Base-by-base conservation (phyloP, 495 filamentous ascomycete genomes). In the Aspergillus homomorphus region DNA sequence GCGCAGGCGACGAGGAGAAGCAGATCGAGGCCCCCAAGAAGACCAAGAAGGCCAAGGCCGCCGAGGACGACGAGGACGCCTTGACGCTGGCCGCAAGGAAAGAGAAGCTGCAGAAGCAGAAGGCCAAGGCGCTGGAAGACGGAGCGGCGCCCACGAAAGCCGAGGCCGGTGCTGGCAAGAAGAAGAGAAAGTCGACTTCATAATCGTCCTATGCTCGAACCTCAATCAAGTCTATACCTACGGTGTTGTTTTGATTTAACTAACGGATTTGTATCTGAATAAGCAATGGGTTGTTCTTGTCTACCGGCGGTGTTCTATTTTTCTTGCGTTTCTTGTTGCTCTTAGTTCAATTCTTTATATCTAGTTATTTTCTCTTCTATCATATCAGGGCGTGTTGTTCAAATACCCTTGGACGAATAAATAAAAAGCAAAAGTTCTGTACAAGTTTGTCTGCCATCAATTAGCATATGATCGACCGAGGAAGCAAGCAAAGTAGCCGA, bases 11-110 rank as follows among this genome's bases (percentile, higher is more conserved):
- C 26, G 72, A 83, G 6, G 81, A 85, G 63, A 80, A 83, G 74
- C 76, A 81, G 60, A 77, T 86, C 52, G 77, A 83, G 42, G 73
- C 73, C 26, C 74, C 80, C 54, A 87, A 88, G 75, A 83, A 84
- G 57, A 80, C 69, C 20, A 75, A 78, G 66, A 78, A 77, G 69
- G 59, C 68, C 55, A 75, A 78, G 66, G 64, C 73, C 22, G 66
- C 69, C 22, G 74, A 77, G 19, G 69, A 78, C 62, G 74, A 81
- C 61, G 72, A 77, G 66, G 74, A 82, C 64, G 72, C 77, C 68
- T 67, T 72, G 62, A 76, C 77, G 54, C 66, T 74, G 53, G 77
- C 77, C 4, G 83, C 84, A 55, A 78, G 82, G 66, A 84, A 86
- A 69, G 82, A 83, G 58, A 83, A 79, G 69, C 75, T 82, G n/a